Conservation (phyloP, 2,329 filamentous ascomycete genomes). For the Coniella lustricola region DNA sequence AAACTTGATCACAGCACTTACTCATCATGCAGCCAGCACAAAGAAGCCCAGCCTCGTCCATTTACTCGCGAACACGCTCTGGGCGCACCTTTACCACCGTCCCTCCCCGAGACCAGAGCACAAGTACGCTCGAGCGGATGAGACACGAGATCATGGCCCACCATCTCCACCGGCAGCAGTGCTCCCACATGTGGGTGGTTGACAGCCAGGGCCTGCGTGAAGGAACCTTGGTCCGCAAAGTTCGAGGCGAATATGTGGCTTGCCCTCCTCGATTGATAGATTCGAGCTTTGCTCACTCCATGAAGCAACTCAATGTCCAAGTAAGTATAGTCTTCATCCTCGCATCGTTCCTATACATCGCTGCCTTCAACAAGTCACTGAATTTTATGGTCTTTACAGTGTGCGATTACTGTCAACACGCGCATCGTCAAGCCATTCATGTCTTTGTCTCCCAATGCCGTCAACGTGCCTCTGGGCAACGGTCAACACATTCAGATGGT, state of each 20-base stretch:
- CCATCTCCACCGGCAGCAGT: slow-evolving; percentile 75
- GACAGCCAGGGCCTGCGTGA: slow-evolving; percentile 62
- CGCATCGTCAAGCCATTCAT: slow-evolving; percentile 73
- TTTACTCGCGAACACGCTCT: not conserved
- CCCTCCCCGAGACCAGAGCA: slow-evolving; percentile 33
- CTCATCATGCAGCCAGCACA: too few relatives aligned
- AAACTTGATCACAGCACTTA: too few relatives aligned
- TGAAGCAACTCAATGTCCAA: slow-evolving; percentile 63
- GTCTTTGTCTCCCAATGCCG: slow-evolving; percentile 63
- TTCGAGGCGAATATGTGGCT: slow-evolving; percentile 62
- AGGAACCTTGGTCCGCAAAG: slow-evolving; percentile 65
- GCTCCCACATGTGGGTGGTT: slow-evolving; percentile 65
- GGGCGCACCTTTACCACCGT: slow-evolving; percentile 27
- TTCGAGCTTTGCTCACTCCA: slow-evolving; percentile 58
- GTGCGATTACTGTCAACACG: slow-evolving; percentile 75
- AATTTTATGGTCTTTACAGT: too few relatives aligned
- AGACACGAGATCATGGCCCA: slow-evolving; percentile 80
- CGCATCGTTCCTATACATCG: not conserved
- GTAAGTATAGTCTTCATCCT: slow-evolving; percentile 32
- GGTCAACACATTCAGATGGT: slow-evolving; percentile 71
- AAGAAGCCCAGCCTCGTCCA: not conserved
- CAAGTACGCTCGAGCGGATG: slow-evolving; percentile 60
- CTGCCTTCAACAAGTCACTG: too few relatives aligned
- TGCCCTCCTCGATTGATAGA: slow-evolving; percentile 59
- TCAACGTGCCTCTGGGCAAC: slow-evolving; percentile 70